Evolutionary conservation across 225 moss, liverwort and hornwort genomes (phyloP).

Genomic region (Pleurozium schreberi): DNA sequence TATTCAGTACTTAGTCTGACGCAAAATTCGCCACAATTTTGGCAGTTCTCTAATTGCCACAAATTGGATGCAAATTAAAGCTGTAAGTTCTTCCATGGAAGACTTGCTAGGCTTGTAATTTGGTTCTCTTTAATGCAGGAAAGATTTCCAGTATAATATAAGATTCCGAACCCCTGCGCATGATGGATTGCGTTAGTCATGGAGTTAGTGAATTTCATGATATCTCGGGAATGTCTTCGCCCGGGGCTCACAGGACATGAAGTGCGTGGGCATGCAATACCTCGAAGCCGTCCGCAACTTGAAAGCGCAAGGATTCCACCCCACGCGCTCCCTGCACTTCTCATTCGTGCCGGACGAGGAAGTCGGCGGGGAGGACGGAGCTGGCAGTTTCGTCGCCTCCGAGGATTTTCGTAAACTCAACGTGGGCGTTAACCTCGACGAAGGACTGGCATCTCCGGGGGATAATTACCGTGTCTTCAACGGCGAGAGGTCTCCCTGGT

Average conservation of each 20-base stretch:
- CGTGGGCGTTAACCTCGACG: constrained; percentile 61
- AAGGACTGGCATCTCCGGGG: constrained; percentile 55
- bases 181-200: not conserved
- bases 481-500: constrained; percentile 67
- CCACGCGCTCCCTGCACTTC: constrained; percentile 58
- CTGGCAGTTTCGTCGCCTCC: constrained; percentile 37
- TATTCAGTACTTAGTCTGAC: not conserved
- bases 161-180: not conserved
- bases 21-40: not conserved
- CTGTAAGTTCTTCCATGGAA: not conserved
- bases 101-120: too few species aligned
- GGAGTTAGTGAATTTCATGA: too few species aligned
- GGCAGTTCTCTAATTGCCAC: too few species aligned
- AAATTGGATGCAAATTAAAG: not conserved
- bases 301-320: constrained; percentile 52
- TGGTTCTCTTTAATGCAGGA: not conserved
- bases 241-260: constrained; percentile 92
- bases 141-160: not conserved
- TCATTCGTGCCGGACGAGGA: constrained; percentile 91
- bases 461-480: constrained; percentile 58
- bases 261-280: constrained; percentile 92
- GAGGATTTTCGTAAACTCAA: constrained; percentile 60
- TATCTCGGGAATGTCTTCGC: constrained; percentile 64
- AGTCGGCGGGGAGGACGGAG: constrained; percentile 68
- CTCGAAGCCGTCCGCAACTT: constrained; percentile 73